Conservation (phyloP, 2,329 filamentous ascomycete genomes). For the Ophiobolus disseminans region DNA sequence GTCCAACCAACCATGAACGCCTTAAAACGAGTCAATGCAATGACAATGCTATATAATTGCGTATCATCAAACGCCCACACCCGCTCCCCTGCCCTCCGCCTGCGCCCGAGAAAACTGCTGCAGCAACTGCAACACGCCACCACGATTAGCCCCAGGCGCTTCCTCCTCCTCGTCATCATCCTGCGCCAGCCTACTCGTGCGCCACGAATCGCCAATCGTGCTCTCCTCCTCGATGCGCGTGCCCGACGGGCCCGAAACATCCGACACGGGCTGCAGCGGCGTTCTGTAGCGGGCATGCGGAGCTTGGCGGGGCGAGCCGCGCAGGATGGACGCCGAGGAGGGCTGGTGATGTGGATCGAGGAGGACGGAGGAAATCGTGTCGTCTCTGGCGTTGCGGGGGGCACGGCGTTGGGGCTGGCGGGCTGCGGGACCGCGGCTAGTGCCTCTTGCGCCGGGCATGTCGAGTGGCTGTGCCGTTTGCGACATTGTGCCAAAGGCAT, state of each 20-base stretch:
- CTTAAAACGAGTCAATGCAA: slow-evolving; percentile 4
- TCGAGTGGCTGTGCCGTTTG: slow-evolving; percentile 62
- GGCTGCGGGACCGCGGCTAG: slow-evolving; percentile 33
- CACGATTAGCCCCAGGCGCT: slow-evolving; percentile 51
- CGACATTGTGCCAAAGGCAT: slow-evolving; percentile 58
- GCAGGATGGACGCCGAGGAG: slow-evolving; percentile 55
- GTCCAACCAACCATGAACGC: slow-evolving; percentile 6
- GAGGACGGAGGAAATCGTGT: slow-evolving; percentile 75
- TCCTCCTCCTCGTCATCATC: slow-evolving; percentile 60
- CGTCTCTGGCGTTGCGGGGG: slow-evolving; percentile 46
- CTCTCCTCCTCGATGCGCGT: slow-evolving; percentile 59
- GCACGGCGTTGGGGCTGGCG: slow-evolving; percentile 37
- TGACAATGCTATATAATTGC: not conserved
- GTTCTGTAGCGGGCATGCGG: slow-evolving; percentile 54
- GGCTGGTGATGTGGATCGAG: slow-evolving; percentile 80
- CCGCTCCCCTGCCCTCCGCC: slow-evolving; percentile 55
- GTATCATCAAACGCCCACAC: slow-evolving; percentile 40
- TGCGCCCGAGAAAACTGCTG: slow-evolving; percentile 72
- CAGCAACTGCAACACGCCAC: slow-evolving; percentile 69
- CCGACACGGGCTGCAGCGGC: slow-evolving; percentile 31
- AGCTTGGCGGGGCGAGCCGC: slow-evolving; percentile 55
- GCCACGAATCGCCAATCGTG: slow-evolving; percentile 67
- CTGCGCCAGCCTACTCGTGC: slow-evolving; percentile 50
- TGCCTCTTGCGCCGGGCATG: slow-evolving; percentile 27
- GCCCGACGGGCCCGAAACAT: slow-evolving; percentile 12